A percentile compares a stretch with the other conserved stretches of the same genome.
Conservation (phyloP, 2,329 filamentous ascomycete species). For the Elsinoe fawcettii region DNA sequence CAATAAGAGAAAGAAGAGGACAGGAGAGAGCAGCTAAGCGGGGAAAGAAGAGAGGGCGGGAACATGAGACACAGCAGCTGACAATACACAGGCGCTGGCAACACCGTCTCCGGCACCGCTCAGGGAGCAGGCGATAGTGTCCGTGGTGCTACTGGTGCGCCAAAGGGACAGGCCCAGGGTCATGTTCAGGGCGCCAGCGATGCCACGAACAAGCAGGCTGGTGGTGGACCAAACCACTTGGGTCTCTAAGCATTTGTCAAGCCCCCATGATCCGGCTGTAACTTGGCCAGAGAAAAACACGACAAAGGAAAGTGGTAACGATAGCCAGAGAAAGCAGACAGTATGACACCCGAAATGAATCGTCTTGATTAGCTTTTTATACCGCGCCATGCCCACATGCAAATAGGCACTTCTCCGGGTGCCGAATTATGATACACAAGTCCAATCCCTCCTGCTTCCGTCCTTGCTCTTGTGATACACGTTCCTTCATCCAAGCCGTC, state of each 20-base stretch:
- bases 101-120: neutral
- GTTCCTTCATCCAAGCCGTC: neutral
- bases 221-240: constrained; percentile 3
- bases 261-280: neutral
- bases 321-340: too few species aligned
- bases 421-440: constrained; percentile 12
- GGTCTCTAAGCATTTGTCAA: neutral
- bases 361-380: neutral
- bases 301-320: too few species aligned
- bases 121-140: constrained; percentile 1
- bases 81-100: neutral
- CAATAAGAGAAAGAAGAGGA: too few species aligned
- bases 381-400: neutral
- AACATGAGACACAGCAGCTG: neutral
- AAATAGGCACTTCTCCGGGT: constrained; percentile 3
- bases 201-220: constrained; percentile 5
- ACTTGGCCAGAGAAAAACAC: too few species aligned
- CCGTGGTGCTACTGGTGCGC: neutral
- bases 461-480: constrained; percentile 1
- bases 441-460: neutral
- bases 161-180: neutral
- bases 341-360: neutral
- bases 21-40: too few species aligned
- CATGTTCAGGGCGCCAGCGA: neutral
- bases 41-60: neutral